Conservation (phyloP, 2,329 filamentous ascomycete genomes). For the Alternaria postmessia region DNA sequence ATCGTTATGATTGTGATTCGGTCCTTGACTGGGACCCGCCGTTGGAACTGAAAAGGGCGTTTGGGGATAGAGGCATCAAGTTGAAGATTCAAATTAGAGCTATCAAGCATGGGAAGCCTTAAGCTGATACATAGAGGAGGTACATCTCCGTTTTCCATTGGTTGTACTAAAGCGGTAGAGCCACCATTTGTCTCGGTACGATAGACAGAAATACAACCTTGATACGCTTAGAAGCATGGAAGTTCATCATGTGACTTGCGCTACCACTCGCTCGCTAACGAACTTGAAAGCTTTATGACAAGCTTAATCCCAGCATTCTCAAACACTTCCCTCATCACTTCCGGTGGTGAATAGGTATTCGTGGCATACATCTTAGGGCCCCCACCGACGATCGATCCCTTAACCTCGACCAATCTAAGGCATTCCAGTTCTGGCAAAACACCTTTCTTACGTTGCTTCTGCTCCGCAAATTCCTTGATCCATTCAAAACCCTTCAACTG, state of each 20-base stretch:
- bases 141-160: no score
- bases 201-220: no score
- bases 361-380: neutral
- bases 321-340: neutral
- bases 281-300: neutral
- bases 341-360: neutral
- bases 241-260: no score
- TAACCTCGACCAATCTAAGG: neutral
- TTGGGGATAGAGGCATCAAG: neutral
- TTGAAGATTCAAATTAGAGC: neutral
- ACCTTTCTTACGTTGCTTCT: neutral
- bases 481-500: neutral
- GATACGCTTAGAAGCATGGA: neutral
- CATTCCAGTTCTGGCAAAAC: neutral
- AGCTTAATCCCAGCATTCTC: neutral
- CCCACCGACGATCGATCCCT: no score
- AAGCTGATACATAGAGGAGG: no score
- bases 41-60: neutral
- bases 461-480: neutral
- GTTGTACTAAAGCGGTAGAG: no score
- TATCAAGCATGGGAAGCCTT: no score
- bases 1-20: neutral
- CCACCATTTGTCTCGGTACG: no score
- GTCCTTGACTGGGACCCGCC: neutral
- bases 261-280: no score